Conservation (phyloP, 225 moss, liverwort and hornwort genomes). For the Climacium dendroides region DNA sequence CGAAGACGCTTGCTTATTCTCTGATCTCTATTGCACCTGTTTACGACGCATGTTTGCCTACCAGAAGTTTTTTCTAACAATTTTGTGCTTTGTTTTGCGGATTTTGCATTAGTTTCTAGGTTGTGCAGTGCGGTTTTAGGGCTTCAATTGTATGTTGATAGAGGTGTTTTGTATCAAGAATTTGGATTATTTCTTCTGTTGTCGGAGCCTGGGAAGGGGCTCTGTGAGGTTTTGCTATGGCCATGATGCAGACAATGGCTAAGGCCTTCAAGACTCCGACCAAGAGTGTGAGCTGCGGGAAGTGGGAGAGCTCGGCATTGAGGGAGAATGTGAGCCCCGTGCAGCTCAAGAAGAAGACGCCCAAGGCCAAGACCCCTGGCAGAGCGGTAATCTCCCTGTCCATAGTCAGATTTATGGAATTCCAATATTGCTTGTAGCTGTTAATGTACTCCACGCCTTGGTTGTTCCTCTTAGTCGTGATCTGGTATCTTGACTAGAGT, state of each 20-base stretch:
- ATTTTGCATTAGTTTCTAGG: background rate
- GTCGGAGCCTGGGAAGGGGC: constrained; percentile 10
- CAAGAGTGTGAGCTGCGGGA: constrained; percentile 11
- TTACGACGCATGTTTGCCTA: background rate
- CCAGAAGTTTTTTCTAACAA: background rate
- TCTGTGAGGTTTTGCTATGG: background rate
- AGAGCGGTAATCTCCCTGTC: background rate
- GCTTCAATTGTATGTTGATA: background rate
- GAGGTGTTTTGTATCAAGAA: background rate
- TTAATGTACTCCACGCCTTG: background rate
- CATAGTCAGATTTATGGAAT: background rate
- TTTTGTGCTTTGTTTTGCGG: background rate
- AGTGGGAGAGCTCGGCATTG: constrained; percentile 25
- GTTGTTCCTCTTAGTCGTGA: background rate
- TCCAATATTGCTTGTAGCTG: too few species aligned
- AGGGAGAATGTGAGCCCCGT: constrained; percentile 28
- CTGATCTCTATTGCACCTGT: background rate
- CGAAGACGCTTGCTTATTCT: background rate
- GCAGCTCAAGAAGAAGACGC: constrained; percentile 28
- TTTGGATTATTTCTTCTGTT: background rate
- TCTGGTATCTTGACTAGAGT: background rate
- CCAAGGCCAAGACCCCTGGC: constrained; percentile 17
- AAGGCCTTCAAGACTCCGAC: constrained; percentile 35
- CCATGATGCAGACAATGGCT: constrained; percentile 18
- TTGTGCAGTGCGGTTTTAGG: background rate